Evolutionary conservation across 805 yeast species (phyloP).

Genomic region (Naumovozyma dairenensis): DNA sequence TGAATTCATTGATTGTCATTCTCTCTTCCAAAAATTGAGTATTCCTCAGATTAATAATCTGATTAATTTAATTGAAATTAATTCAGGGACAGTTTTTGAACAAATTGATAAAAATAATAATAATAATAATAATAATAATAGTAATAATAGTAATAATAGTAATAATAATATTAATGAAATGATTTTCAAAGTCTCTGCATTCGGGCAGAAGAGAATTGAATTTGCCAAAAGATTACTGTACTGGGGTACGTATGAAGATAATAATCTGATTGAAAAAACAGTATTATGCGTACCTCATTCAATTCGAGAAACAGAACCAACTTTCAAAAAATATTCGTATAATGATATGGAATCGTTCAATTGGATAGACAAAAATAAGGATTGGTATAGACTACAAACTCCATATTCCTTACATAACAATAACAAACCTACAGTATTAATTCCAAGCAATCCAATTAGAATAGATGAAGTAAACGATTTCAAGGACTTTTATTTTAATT

Average conservation of each 20-base stretch:
- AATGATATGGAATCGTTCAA: slow-evolving; percentile 19
- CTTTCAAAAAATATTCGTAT: slow-evolving; percentile 16
- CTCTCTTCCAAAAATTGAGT: background rate
- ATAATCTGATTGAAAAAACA: slow-evolving; percentile 3
- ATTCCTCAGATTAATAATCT: background rate
- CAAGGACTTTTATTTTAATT: too few species aligned
- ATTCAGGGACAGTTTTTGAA: slow-evolving; percentile 17
- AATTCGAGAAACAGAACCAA: background rate
- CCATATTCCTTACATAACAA: background rate
- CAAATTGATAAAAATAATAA: background rate
- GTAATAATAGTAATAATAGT: background rate
- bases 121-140: background rate
- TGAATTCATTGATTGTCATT: slow-evolving; percentile 1
- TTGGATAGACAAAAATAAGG: slow-evolving; percentile 18
- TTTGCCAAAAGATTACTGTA: slow-evolving; percentile 19
- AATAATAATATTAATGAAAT: background rate
- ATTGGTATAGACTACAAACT: slow-evolving; percentile 20
- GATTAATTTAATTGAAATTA: slow-evolving; percentile 12
- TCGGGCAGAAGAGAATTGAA: slow-evolving; percentile 20
- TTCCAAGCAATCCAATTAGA: background rate
- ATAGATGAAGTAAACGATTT: too few species aligned
- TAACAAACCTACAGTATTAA: background rate
- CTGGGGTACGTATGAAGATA: slow-evolving; percentile 14
- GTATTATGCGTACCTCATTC: slow-evolving; percentile 1
- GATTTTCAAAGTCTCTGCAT: slow-evolving; percentile 15